These are phyloP conservation scores for Chenopodium suecicum DNA, from an alignment of 148 eudicot genomes.

Conservation along the genomic window DNA sequence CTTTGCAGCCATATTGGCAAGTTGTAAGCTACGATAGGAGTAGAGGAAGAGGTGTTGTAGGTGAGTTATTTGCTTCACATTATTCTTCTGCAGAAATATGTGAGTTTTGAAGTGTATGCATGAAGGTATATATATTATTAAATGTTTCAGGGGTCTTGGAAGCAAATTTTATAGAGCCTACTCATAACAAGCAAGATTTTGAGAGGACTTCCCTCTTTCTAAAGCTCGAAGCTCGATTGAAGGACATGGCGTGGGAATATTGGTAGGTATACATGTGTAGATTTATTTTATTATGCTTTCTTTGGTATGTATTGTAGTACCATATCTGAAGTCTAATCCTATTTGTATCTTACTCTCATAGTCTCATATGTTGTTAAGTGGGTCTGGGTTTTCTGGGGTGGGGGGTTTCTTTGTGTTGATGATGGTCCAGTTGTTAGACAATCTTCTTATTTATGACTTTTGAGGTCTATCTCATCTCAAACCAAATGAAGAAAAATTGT, in stretches of 20 bases:
- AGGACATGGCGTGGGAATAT: conserved; percentile 76
- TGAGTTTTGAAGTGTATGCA: background rate
- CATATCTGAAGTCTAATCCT: background rate
- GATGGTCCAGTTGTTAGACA: too few relatives aligned
- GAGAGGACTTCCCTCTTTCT: conserved; percentile 83
- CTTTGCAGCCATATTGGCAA: conserved; percentile 83
- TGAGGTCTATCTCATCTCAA: too few relatives aligned
- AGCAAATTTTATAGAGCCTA: conserved; percentile 81
- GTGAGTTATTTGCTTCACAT: conserved; percentile 30
- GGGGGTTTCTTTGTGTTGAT: too few relatives aligned
- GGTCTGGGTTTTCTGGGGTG: too few relatives aligned
- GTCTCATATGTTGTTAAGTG: too few relatives aligned
- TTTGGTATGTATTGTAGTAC: too few relatives aligned
- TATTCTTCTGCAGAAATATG: background rate
- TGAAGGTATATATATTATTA: background rate
- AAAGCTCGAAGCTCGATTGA: conserved; percentile 77
- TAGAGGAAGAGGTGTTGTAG: conserved; percentile 87
- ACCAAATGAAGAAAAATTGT: too few relatives aligned
- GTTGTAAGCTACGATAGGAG: conserved; percentile 51
- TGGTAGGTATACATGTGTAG: conserved; percentile 47
- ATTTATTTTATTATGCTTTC: background rate
- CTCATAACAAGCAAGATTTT: conserved; percentile 87
- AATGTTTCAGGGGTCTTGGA: conserved; percentile 60
- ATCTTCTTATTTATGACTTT: too few relatives aligned
- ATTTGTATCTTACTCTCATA: too few relatives aligned